Percentiles rank a stretch among this genome's conserved stretches.
These are phyloP conservation scores for Fusarium sp. DNA, from an alignment of 2,329 filamentous ascomycete genomes.

Conservation along the genomic window DNA sequence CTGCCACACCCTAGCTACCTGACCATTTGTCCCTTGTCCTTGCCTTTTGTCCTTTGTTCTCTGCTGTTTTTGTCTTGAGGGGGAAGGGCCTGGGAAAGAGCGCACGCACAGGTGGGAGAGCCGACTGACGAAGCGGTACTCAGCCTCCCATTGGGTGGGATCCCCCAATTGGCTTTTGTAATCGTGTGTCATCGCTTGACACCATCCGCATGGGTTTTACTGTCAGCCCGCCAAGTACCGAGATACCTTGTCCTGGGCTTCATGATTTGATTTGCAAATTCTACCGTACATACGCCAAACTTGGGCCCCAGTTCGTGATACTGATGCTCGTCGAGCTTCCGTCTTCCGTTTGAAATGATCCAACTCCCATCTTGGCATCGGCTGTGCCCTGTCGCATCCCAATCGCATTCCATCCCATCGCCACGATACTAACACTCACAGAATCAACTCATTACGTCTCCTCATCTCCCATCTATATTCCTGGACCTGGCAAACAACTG, in stretches of 20 bases:
- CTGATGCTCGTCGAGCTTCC: neutral
- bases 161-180: slow-evolving; percentile 32
- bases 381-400: neutral
- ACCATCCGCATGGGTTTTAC: slow-evolving; percentile 7
- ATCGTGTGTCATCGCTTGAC: slow-evolving; percentile 26
- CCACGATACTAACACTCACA: slow-evolving; percentile 28
- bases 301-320: neutral
- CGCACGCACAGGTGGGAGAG: slow-evolving; percentile 15
- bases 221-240: slow-evolving; percentile 29
- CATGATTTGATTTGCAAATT: slow-evolving; percentile 13
- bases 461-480: neutral
- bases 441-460: slow-evolving; percentile 22
- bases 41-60: neutral
- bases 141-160: slow-evolving; percentile 29
- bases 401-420: slow-evolving; percentile 26
- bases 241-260: slow-evolving; percentile 7
- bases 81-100: neutral
- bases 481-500: slow-evolving; percentile 9
- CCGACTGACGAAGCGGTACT: slow-evolving; percentile 24
- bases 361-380: slow-evolving; percentile 35
- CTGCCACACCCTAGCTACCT: neutral
- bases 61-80: neutral
- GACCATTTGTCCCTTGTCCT: neutral
- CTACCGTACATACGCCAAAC: neutral
- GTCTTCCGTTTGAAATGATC: slow-evolving; percentile 4